phyloP scores from a whole-genome alignment of 495 filamentous ascomycete species.

The Antarctomyces pellizariae region DNA sequence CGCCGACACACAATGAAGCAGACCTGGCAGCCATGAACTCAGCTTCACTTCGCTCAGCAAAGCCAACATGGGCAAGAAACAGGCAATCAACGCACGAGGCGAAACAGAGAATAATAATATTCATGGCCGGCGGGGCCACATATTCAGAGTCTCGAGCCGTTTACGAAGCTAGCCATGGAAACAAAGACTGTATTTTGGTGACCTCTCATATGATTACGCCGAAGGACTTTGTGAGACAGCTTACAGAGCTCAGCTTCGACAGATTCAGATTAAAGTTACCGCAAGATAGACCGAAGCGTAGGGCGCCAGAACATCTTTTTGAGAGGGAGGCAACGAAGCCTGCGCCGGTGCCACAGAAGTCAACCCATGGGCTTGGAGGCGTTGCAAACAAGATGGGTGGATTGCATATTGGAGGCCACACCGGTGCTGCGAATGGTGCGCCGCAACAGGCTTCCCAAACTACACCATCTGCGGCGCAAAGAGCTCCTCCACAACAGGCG shows the following conservation, averaged over 20 bases:
- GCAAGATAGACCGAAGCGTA: slow-evolving; percentile 52
- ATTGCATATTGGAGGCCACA: too few relatives aligned
- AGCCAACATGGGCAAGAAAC: slow-evolving; percentile 84
- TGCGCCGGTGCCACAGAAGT: slow-evolving; percentile 15
- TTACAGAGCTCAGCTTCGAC: slow-evolving; percentile 54
- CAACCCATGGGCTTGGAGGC: slow-evolving; percentile 1
- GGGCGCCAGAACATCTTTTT: slow-evolving; percentile 68
- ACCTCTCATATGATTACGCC: slow-evolving; percentile 82
- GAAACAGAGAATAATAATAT: slow-evolving; percentile 76
- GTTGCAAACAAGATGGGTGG: not conserved
- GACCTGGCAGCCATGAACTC: slow-evolving; percentile 31
- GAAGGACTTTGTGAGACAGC: slow-evolving; percentile 52
- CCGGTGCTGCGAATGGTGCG: slow-evolving; percentile 8
- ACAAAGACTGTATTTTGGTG: slow-evolving; percentile 71
- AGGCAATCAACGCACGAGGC: slow-evolving; percentile 53
- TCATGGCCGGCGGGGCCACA: slow-evolving; percentile 90
- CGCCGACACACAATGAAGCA: slow-evolving; percentile 38
- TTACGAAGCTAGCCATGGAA: slow-evolving; percentile 51
- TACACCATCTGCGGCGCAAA: slow-evolving; percentile 9
- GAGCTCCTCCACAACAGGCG: slow-evolving; percentile 11
- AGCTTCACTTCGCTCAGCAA: slow-evolving; percentile 62
- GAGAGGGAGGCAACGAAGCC: slow-evolving; percentile 46
- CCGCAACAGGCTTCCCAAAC: slow-evolving; percentile 16
- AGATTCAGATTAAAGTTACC: slow-evolving; percentile 58
- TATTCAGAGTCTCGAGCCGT: slow-evolving; percentile 73